A percentile compares a stretch with the other conserved stretches of the same genome.
These are phyloP conservation scores for Didymella pinodella DNA, from an alignment of 2,329 filamentous ascomycete genomes.

Conservation along the genomic window DNA sequence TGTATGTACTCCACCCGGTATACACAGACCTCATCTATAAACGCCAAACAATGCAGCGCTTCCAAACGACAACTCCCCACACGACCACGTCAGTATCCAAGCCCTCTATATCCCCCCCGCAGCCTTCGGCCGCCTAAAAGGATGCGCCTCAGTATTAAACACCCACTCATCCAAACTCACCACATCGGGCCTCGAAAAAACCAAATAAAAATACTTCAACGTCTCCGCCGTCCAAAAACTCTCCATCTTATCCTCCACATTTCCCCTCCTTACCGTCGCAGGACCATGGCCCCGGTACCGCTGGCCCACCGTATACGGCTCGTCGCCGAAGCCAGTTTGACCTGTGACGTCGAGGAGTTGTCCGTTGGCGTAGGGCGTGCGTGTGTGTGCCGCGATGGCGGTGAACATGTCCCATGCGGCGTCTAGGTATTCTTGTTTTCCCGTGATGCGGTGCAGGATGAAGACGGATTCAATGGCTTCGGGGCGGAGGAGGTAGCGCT, in stretches of 20 bases:
- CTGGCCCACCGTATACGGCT: conserved; percentile 6
- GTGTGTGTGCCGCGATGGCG: conserved; percentile 51
- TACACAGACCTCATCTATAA: background rate
- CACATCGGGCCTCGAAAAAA: conserved; percentile 55
- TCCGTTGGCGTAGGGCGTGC: conserved; percentile 54
- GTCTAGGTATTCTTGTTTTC: conserved; percentile 56
- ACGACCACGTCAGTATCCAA: background rate
- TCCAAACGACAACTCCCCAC: background rate
- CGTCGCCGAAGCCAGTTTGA: conserved; percentile 18
- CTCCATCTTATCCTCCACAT: conserved; percentile 49
- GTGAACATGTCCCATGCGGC: conserved; percentile 59
- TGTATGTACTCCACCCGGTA: background rate
- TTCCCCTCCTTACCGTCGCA: conserved; percentile 18
- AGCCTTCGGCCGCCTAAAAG: conserved; percentile 49
- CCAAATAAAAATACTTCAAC: conserved; percentile 60
- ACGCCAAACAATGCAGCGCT: background rate
- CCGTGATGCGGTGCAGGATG: conserved; percentile 67
- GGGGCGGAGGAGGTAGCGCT: conserved; percentile 58
- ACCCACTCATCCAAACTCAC: conserved; percentile 59
- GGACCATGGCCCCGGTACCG: conserved; percentile 10
- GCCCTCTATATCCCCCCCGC: background rate
- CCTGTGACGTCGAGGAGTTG: conserved; percentile 55
- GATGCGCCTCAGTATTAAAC: conserved; percentile 61
- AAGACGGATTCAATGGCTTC: conserved; percentile 69
- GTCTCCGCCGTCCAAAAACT: conserved; percentile 61